phyloP scores from a whole-genome alignment of 2,329 filamentous ascomycete species.

The Calonectria fujianensis region DNA sequence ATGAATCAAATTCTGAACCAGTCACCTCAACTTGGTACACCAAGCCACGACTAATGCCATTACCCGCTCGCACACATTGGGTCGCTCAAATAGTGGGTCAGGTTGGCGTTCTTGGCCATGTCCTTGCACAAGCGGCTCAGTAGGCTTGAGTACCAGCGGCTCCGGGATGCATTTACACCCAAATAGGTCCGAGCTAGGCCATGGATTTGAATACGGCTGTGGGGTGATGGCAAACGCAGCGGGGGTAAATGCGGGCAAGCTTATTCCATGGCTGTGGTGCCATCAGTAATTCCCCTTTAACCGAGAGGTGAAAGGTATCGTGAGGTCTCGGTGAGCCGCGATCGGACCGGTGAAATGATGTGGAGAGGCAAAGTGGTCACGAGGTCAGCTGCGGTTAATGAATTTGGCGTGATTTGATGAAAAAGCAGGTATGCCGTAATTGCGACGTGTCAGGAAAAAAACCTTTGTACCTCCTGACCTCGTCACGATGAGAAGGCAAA shows the following conservation, averaged over 20 bases:
- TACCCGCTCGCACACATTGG: not conserved
- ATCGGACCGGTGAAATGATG: conserved; percentile 30
- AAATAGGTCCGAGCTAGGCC: not conserved
- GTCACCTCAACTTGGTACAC: not conserved
- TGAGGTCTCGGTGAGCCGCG: conserved; percentile 33
- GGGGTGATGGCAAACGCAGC: conserved; percentile 34
- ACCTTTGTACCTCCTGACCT: conserved; percentile 8
- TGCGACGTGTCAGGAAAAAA: conserved; percentile 11
- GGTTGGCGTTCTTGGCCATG: not conserved
- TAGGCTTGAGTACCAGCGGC: not conserved
- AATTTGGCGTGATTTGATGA: conserved; percentile 34
- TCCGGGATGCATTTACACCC: not conserved
- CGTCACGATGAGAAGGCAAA: conserved; percentile 3
- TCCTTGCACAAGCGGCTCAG: not conserved
- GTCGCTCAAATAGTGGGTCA: not conserved
- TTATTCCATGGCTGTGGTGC: not conserved
- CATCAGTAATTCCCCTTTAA: conserved; percentile 10
- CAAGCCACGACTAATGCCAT: not conserved
- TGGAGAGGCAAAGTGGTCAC: conserved; percentile 18
- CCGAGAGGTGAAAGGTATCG: conserved; percentile 12
- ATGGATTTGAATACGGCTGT: not conserved
- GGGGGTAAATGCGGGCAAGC: conserved; percentile 7
- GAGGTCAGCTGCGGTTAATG: conserved; percentile 12
- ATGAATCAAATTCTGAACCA: not conserved
- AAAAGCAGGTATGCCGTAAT: conserved; percentile 31